Percentiles rank a stretch among this genome's conserved stretches.
Conservation (phyloP, 306 rosid species). For the Oemleria cerasiformis region DNA sequence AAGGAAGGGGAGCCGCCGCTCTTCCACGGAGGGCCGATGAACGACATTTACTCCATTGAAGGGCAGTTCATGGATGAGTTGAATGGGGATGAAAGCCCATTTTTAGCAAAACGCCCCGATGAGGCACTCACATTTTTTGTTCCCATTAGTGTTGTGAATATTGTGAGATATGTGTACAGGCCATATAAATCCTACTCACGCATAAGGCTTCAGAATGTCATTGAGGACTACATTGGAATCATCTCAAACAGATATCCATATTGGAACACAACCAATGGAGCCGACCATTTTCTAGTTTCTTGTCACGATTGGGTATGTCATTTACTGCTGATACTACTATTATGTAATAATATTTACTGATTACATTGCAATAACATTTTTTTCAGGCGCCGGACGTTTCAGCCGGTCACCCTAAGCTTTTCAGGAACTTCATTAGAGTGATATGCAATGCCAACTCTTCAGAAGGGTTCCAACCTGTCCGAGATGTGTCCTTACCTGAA, state of each 20-base stretch:
- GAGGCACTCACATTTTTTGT: conserved; percentile 51
- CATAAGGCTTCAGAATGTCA: conserved; percentile 20
- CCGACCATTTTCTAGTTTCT: conserved; percentile 58
- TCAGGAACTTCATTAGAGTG: conserved; percentile 38
- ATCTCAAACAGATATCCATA: conserved; percentile 32
- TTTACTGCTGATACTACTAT: neutral
- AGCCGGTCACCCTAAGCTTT: conserved; percentile 18
- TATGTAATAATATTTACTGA: neutral
- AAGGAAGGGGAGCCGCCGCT: conserved; percentile 66
- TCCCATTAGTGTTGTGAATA: conserved; percentile 50
- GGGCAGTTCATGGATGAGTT: conserved; percentile 70
- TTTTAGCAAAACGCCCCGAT: conserved; percentile 33
- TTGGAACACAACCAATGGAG: conserved; percentile 62
- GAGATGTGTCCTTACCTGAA: conserved; percentile 38
- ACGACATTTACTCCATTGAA: conserved; percentile 63
- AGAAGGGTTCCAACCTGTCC: conserved; percentile 34
- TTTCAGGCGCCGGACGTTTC: conserved; percentile 36
- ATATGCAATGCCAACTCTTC: conserved; percentile 46
- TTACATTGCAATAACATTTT: neutral
- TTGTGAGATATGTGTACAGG: conserved; percentile 43
- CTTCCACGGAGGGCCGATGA: conserved; percentile 58
- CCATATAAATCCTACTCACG: conserved; percentile 34
- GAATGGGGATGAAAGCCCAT: conserved; percentile 16
- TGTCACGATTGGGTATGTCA: conserved; percentile 69
- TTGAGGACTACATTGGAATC: conserved; percentile 30